Evolutionary conservation across 2,329 filamentous ascomycete species (phyloP).

Genomic region (Fusarium penzigii): DNA sequence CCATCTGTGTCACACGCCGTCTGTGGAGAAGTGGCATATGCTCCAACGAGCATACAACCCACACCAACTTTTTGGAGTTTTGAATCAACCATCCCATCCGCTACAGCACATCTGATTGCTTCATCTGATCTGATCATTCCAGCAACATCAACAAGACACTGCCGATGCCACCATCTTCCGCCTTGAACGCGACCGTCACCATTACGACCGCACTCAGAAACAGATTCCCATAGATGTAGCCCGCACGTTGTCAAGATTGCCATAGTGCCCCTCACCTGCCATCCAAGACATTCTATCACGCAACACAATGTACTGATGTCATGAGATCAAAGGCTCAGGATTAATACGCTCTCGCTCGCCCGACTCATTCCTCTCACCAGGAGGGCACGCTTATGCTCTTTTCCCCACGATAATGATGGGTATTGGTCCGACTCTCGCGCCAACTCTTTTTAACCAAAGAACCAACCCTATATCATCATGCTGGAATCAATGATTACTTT

Average conservation of each 20-base stretch:
- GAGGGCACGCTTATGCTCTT: background rate
- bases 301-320: background rate
- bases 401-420: background rate
- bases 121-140: background rate
- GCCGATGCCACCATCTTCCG: background rate
- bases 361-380: background rate
- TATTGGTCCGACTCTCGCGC: no score
- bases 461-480: no score
- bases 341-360: background rate
- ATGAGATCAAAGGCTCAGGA: background rate
- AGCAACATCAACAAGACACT: background rate
- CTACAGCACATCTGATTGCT: background rate
- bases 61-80: background rate
- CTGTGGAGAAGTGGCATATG: background rate
- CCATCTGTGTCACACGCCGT: background rate
- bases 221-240: background rate
- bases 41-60: background rate
- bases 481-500: no score
- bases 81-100: background rate
- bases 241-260: background rate
- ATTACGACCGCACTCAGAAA: background rate
- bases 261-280: background rate
- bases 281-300: background rate
- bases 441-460: no score
- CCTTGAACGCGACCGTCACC: background rate